Conservation (phyloP, 495 filamentous ascomycete genomes). For the Daldinia caldariorum region DNA sequence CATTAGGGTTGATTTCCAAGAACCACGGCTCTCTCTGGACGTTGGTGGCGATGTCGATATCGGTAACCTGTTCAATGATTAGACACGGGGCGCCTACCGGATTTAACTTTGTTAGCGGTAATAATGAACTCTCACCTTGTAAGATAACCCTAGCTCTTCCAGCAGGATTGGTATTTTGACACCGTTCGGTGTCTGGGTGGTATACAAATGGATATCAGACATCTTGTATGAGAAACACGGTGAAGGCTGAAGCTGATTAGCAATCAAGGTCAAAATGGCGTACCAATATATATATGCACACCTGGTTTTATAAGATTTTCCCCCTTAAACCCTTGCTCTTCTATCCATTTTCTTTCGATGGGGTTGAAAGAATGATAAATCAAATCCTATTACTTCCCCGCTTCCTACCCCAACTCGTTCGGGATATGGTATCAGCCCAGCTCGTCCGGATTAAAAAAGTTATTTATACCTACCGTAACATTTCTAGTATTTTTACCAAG, state of each 20-base stretch:
- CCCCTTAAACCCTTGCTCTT: neutral
- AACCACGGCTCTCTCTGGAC: slow-evolving; percentile 85
- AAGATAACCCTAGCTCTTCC: slow-evolving; percentile 83
- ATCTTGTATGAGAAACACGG: too few relatives aligned
- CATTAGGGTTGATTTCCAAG: slow-evolving; percentile 92
- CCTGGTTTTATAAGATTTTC: slow-evolving; percentile 30
- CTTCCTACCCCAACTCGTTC: too few relatives aligned
- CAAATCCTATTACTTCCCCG: neutral
- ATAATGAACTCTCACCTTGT: slow-evolving; percentile 53
- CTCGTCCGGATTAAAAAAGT: too few relatives aligned
- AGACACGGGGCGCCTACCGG: slow-evolving; percentile 14
- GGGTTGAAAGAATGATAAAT: neutral
- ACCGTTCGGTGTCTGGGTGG: slow-evolving; percentile 74
- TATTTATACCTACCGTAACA: too few relatives aligned
- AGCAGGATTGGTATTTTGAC: slow-evolving; percentile 87
- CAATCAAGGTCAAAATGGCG: slow-evolving; percentile 34
- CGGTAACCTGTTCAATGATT: slow-evolving; percentile 57
- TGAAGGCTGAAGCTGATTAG: slow-evolving; percentile 41
- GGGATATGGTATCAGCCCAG: too few relatives aligned
- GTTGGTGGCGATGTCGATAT: slow-evolving; percentile 76
- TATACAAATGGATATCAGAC: slow-evolving; percentile 61
- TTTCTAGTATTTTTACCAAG: too few relatives aligned
- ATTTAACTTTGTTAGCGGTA: neutral
- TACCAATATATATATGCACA: neutral
- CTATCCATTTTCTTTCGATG: neutral